Evolutionary conservation across 805 yeast genomes (phyloP), one percentile per base, ranked within the genome.

Genomic region (Scheffersomyces coipomensis): DNA sequence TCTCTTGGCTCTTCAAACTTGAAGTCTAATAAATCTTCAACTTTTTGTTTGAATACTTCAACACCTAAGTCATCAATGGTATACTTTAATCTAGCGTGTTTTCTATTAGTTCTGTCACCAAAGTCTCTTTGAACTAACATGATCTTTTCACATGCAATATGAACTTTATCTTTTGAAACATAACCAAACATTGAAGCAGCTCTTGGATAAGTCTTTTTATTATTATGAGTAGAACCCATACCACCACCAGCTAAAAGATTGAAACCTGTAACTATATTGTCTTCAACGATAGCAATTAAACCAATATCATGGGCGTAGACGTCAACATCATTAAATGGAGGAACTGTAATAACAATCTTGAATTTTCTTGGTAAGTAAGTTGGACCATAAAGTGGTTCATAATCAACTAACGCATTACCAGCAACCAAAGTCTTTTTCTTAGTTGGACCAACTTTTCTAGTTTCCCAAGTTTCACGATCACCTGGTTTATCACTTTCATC

Each of bases 191-290:
- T 68, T 15, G 96, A 83, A 46, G 96, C 98, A 5, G 96, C 79
- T 68, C 98, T 79, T 54, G 98, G 98, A 60, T 91, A 91, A 0
- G 98, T 91, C 75, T 91, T 91, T 58, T 84, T 85, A 72, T 91
- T 91, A 76, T 90, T 91, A 64, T 91, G 98, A 11, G 98, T 91
- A 30, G 95, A 79, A 55, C 98, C 98, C 98, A 91, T 91, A 75
- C 98, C 98, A 71, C 98, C 98, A 64, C 98, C 98, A 48, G 84
- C 96, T 44, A 85, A 76, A 38, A 91, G 79, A 56, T 91, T 91
- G 75, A 79, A 91, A 41, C 98, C 98, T 43, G 74, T 59, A 33
- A 85, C 78, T 15, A 78, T 73, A 54, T 81, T 75, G 51, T 78
- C 79, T 47, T 79, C 80, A 33, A 88, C 81, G 55, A 91, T 89